A percentile compares a stretch with the other conserved stretches of the same genome.
phyloP scores from a whole-genome alignment of 163 green algal genomes.

The Trebouxia gelatinosa region DNA sequence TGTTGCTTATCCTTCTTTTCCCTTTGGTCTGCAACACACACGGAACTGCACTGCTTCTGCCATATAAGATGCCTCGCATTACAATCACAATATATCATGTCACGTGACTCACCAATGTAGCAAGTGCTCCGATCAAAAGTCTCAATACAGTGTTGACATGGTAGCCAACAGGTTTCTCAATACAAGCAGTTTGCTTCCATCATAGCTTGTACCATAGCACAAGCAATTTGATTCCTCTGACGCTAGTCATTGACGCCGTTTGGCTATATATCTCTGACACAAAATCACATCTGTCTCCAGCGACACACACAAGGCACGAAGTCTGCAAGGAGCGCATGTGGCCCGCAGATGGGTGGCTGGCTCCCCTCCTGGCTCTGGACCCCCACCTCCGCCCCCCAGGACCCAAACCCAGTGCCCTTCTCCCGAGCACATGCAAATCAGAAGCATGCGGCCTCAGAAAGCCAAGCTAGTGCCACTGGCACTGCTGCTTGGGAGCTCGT shows the following conservation, averaged over 20 bases:
- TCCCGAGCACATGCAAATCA: background rate
- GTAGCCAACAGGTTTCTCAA: background rate
- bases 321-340: background rate
- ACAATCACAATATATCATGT: no score
- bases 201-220: background rate
- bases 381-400: background rate
- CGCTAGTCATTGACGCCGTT: background rate
- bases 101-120: no score
- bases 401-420: background rate
- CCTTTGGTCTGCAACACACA: background rate
- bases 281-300: no score
- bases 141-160: no score
- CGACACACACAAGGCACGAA: no score
- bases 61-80: no score
- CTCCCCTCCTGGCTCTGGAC: slow-evolving; percentile 19
- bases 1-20: background rate
- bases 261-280: no score
- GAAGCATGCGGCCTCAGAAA: background rate
- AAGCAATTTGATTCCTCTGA: background rate
- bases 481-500: slow-evolving; percentile 22
- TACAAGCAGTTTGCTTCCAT: background rate
- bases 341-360: slow-evolving; percentile 1
- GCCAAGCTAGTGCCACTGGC: background rate
- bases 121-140: no score
- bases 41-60: no score